Evolutionary conservation across 257 asterid species (phyloP), one percentile per base, ranked within the genome.

Genomic region (Penstemon newberryi): DNA sequence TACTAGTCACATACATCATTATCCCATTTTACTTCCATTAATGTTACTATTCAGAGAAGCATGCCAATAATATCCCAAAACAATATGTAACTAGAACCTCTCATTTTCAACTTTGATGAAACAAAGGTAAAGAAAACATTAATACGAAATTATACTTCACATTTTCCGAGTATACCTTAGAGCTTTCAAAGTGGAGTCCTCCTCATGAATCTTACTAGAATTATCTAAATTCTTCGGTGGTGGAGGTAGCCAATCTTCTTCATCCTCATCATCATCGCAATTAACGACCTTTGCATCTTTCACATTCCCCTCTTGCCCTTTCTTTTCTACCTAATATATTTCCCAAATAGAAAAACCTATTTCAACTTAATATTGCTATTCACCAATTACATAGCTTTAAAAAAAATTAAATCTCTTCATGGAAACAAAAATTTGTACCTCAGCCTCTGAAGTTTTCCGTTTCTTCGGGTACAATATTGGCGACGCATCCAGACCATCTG

Each of bases 161-260:
- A 25, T 25, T 25, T 25, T 25, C 33, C 1, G 18, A 41, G 56
- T 60, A 5, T 77, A 94, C 99, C 99, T 91, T 67, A 94, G 65
- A 54, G 96, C 96, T 83, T 79, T 90, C 79, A 91, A 77, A 63
- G 94, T 84, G 9, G 96, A 78, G 81, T 82, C 90, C 65, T 86
- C 97, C 39, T 63, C 63, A 7, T 70, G 54, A 57, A 9, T 74
- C 70, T 57, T 77, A 18, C 59, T 40, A 10, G 72, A 7, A 38
- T 60, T 65, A 76, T 69, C 66, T 0, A 75, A 54, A 69, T 57
- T 60, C 82, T 77, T 82, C 4, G 95, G 97, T 0, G 99, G 89
- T 37, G 96, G 95, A 44, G 85, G 88, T 71, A 94, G 76, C 99
- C 99, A 94, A 70, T 90, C 99, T 70, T 91, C 95, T 67, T 92